These are phyloP conservation scores for Moringa oleifera DNA, from an alignment of 345 rosid species.

Conservation along the genomic window DNA sequence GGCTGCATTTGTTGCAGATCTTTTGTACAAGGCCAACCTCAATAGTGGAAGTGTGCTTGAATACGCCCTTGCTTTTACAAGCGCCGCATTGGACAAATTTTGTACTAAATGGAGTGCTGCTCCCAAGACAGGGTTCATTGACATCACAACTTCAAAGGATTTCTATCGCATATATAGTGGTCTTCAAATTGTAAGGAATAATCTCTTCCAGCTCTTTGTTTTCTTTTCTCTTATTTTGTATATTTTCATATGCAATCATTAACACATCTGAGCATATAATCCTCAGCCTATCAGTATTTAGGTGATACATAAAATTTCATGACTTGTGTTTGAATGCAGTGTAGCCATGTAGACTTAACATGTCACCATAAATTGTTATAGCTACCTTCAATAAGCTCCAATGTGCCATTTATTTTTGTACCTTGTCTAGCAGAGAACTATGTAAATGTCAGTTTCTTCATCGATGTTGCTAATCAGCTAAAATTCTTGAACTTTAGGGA, in stretches of 20 bases:
- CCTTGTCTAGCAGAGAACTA: not conserved
- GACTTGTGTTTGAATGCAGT: not conserved
- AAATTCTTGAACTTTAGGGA: constrained; percentile 43
- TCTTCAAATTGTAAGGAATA: constrained; percentile 81
- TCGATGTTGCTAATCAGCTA: not conserved
- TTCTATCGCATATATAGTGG: constrained; percentile 92
- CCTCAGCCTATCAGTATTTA: not conserved
- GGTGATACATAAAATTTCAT: not conserved
- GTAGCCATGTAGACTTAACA: not conserved
- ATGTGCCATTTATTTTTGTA: not conserved
- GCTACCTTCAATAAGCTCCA: not conserved
- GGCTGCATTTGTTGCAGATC: constrained; percentile 48
- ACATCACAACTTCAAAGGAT: constrained; percentile 94
- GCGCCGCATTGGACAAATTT: constrained; percentile 89
- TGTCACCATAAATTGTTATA: not conserved
- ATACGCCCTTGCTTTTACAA: constrained; percentile 97
- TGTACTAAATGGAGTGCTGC: constrained; percentile 95
- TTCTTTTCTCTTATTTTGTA: not conserved
- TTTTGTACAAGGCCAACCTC: constrained; percentile 88
- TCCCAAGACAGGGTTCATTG: constrained; percentile 94
- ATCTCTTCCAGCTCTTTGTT: constrained; percentile 9
- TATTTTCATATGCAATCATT: not conserved
- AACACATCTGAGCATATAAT: not conserved
- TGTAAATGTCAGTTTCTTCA: not conserved
- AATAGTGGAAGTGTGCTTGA: constrained; percentile 90